Base-by-base conservation (phyloP, 2,329 filamentous ascomycete species). In the Arthrobotrys entomopaga region DNA sequence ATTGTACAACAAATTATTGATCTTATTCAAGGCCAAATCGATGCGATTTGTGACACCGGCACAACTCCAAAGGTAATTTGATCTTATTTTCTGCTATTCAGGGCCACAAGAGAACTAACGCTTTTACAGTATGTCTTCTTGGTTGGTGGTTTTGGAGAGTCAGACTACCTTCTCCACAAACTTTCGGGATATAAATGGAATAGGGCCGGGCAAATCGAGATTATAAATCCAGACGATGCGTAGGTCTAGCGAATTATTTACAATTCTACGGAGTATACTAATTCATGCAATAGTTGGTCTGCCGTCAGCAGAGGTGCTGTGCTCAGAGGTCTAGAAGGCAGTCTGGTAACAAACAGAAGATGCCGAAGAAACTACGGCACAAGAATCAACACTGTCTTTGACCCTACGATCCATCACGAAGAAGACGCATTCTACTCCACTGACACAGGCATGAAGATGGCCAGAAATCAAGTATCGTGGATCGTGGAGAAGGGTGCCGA, bases 1-100 rank as follows among this genome's bases (percentile, higher is more conserved):
- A 89, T 93, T 1, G 85, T 92, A 15, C 88, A 89, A 72, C 87
- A 90, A 76, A 88, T 91, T 0, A 88, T 87, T 75, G 89, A 90
- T 65, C 83, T 91, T 0, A 88, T 90, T 0, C 86, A 89, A 76
- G 88, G 88, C 3, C 89, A 91, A 78, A 88, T 91, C 13, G 86
- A 88, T 66, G 84, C 83, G 5, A 87, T 91, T 22, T 85, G 88
- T 19, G 77, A 77, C 46, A 65, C 77, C 1, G 72, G 77, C 40
- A 48, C 43, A 3, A 48, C 60, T 22, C 56, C 65, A 1, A 75
- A 75, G 65, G 71, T 75, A 65, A 22, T 11, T 19, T 13, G 24
- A 26, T 5, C 52, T 7, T 34, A 13, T n/a, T 52, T 19, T n/a
- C 46, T 19, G 7, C 11, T 5, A 20, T 26, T 29, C 5, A 1